Evolutionary conservation across 2,329 filamentous ascomycete genomes (phyloP), one percentile per base, ranked within the genome.

Genomic region (Colletotrichum sp.): DNA sequence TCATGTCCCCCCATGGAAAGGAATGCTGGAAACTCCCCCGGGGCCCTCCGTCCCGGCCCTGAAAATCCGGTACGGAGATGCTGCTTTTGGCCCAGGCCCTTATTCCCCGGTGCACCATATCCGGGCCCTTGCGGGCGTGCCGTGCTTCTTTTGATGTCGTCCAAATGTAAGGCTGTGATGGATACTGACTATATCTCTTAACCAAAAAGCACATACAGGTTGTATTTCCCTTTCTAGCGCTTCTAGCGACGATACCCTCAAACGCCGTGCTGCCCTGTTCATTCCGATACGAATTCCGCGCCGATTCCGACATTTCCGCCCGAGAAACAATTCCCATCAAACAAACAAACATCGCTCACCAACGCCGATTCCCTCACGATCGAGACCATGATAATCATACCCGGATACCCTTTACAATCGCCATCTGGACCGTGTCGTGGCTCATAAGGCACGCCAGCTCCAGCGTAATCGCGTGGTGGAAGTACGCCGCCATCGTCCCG

Each of bases 391-490:
- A 39, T 13, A 18, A 5, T 75, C 64, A 75, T 32, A 75, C 48
- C 36, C 73, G 66, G 5, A 65, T 28, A 7, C 73, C 73, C 70
- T 73, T 75, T 3, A 75, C 73, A 4, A 75, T 75, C 7, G 73
- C 73, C 70, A 73, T 64, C 48, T 75, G 73, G 14, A 73, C 34
- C 21, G 64, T 18, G 57, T 75, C 73, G 48, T 75, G 72, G 63
- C 70, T 73, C 73, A 75, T 75, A 28, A 75, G 24, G 26, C 73
- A 75, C 5, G 73, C 73, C 73, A 75, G 70, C 48, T 75, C 73
- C 21, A 75, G 48, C 43, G 73, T 75, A 4, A 75, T 73, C 0
- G 73, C 73, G 28, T 73, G 73, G 43, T 75, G 73, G 43, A 75
- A 75, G 70, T 75, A 75, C 21, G 73, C 73, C 34, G 73, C 73